Percentiles rank a stretch among this genome's conserved stretches.
These are phyloP conservation scores for Candida oleophila DNA, from an alignment of 805 yeast genomes.

Conservation along the genomic window DNA sequence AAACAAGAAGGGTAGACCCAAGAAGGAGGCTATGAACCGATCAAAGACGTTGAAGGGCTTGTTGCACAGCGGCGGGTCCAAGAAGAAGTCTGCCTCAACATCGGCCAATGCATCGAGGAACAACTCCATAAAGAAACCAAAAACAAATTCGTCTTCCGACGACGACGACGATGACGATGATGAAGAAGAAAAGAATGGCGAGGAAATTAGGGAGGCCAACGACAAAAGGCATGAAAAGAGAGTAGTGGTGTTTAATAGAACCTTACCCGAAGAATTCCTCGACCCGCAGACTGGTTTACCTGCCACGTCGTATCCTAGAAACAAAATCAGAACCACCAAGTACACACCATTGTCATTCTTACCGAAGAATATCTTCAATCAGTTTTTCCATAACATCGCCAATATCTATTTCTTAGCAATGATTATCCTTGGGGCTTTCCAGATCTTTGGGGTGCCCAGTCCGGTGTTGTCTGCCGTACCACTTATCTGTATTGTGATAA, in stretches of 20 bases:
- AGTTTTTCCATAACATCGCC: constrained; percentile 80
- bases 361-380: constrained; percentile 79
- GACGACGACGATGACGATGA: constrained; percentile 26
- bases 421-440: constrained; percentile 76
- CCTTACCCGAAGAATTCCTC: constrained; percentile 55
- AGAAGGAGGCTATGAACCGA: constrained; percentile 45
- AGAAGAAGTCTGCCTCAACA: background rate
- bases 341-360: constrained; percentile 87
- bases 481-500: constrained; percentile 68
- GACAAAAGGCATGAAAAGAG: constrained; percentile 37
- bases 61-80: constrained; percentile 19
- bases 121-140: constrained; percentile 9
- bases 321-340: constrained; percentile 92
- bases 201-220: constrained; percentile 27
- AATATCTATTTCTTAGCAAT: constrained; percentile 81
- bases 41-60: constrained; percentile 57
- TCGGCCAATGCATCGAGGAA: constrained; percentile 14
- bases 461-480: constrained; percentile 79
- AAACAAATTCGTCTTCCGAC: constrained; percentile 13
- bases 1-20: constrained; percentile 66
- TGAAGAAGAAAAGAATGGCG: constrained; percentile 28
- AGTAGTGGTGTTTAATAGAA: constrained; percentile 56
- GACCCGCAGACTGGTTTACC: constrained; percentile 64
- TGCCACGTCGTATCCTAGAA: constrained; percentile 65
- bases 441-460: constrained; percentile 76